Base-by-base conservation (phyloP, 2,329 filamentous ascomycete genomes). In the Penicillium glabrum region DNA sequence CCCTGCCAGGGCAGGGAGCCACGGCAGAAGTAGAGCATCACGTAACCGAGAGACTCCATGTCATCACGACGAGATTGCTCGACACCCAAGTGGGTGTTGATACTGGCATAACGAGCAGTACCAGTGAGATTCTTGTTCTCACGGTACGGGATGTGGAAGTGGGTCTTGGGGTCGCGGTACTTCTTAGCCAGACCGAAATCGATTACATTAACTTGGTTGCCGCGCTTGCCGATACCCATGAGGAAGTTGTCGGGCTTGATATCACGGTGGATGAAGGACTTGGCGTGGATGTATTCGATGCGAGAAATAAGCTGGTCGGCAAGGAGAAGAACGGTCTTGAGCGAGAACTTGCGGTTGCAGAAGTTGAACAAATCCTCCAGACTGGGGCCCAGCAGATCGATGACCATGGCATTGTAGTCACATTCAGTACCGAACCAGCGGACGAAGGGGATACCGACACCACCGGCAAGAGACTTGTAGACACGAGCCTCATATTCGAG, bases 121-220 rank as follows among this genome's bases (percentile, higher is more conserved):
- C 95, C 95, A 53, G 95, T 99, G 79, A 99, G 82, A 86, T 98
- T 98, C 90, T 99, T 98, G 89, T 98, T 98, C 91, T 98, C 95
- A 81, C 95, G 89, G 85, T 99, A 98, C 46, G 95, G 95, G 61
- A 98, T 99, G 80, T 99, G 95, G 83, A 98, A 98, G 81, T 98
- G 93, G 58, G 95, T 98, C 89, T 99, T 99, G 59, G 95, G 95
- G 83, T 98, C 95, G 67, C 95, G 90, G 83, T 98, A 99, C 83
- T 98, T 98, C 89, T 98, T 99, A 74, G 95, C 95, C 66, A 99
- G 83, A 83, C 95, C 95, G 70, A 99, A 99, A 79, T 98, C 95
- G 69, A 99, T 98, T 49, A 98, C 93, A 69, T 98, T 98, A 83
- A 99, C 93, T 82, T 98, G 93, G 82, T 98, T 99, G 65, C 95